A percentile compares a stretch with the other conserved stretches of the same genome.
Conservation (phyloP, 2,329 filamentous ascomycete genomes). For the Botrytis fabae region DNA sequence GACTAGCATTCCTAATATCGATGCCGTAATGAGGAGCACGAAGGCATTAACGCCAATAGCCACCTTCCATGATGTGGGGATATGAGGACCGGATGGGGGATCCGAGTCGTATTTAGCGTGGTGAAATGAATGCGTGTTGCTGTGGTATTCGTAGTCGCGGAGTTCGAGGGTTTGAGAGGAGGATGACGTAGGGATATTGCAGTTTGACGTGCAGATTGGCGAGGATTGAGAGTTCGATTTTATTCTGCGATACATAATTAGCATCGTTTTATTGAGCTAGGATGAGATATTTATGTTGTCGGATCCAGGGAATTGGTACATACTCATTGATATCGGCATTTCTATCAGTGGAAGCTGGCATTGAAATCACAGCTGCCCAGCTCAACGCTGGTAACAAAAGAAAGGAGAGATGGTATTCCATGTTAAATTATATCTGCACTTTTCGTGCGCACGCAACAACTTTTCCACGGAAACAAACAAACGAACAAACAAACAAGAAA, state of each 20-base stretch:
- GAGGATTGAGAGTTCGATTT: background rate
- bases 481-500: background rate
- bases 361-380: constrained; percentile 14
- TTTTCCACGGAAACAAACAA: background rate
- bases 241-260: constrained; percentile 5
- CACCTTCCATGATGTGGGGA: constrained; percentile 23
- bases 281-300: background rate
- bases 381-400: constrained; percentile 16
- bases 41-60: constrained; percentile 22
- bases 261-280: background rate
- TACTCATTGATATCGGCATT: constrained; percentile 1
- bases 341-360: background rate
- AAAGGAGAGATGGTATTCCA: constrained; percentile 20
- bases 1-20: constrained; percentile 20
- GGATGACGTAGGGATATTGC: background rate
- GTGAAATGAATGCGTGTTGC: constrained; percentile 1
- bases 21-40: constrained; percentile 20
- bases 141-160: constrained; percentile 11
- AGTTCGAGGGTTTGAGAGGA: constrained; percentile 2
- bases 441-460: constrained; percentile 8
- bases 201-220: background rate
- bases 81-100: constrained; percentile 3
- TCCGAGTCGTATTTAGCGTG: constrained; percentile 6
- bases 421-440: constrained; percentile 11
- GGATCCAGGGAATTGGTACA: background rate